Evolutionary conservation across 1,284 basidiomycete species (phyloP), one percentile per base, ranked within the genome.

Genomic region (Takashimella koratensis): DNA sequence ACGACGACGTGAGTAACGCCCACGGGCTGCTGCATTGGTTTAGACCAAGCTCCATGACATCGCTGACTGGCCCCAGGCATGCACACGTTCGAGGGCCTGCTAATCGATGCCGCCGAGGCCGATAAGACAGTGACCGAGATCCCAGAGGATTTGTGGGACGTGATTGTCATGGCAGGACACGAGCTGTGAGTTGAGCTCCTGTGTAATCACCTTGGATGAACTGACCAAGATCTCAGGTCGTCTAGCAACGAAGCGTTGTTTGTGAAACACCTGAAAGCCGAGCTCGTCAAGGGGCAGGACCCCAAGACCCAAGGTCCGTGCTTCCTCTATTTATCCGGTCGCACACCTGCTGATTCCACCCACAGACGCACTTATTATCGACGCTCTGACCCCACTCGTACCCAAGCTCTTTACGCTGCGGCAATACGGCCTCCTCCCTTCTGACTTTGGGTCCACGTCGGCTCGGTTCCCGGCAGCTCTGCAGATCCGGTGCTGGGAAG

Each of bases 401-500:
- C 47, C 61, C 24, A 57, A 60, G 27, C 59, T 72, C 3, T 72
- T 74, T 59, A 59, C 59, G 1, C 56, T 62, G 24, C 48, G 52
- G 20, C 60, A 71, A 20, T 74, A 72, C 47, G 70, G 71, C 11
- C 63, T 72, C 54, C 23, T 59, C 22, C 53, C 62, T 2, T 48
- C 62, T 42, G 68, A 72, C 54, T 67, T 74, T 47, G 46, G 60
- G 16, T 59, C 58, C 16, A 52, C 55, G 1, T 40, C 51, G 8
- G 53, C 61, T 3, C 64, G 64, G 45, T 43, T 74, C 12, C 70
- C 70, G 1, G 64, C 63, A 2, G 53, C 62, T 1, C 54, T 74
- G 4, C 71, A 74, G 50, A 68, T 71, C 42, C 51, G 63, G 8
- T 61, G 60, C 47, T 74, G 71, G 71, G 70, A 74, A 42, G 69